Base-by-base conservation (phyloP, 1,284 basidiomycete genomes). In the Trametes polyzona region DNA sequence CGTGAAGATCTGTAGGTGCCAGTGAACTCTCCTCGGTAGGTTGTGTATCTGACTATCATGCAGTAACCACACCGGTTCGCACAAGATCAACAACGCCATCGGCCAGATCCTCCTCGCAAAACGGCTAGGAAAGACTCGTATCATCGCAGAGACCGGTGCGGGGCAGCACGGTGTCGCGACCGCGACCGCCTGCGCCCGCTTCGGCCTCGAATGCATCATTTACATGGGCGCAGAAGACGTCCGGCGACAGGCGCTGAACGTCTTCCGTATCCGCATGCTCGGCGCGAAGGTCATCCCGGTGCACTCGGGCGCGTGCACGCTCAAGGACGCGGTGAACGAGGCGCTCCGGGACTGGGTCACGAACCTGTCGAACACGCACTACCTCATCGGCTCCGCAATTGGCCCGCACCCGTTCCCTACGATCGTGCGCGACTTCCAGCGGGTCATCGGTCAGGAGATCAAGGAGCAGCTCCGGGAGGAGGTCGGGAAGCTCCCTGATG, bases 141-240 rank as follows among this genome's bases (percentile, higher is more conserved):
- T 99, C 71, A 98, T 99, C 64, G 96, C 96, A 47, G 97, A 99
- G 80, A 99, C 97, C 1, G 96, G 96, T 59, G 96, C 97, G 0
- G 97, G 97, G 27, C 96, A 99, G 73, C 97, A 99, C 74, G 97
- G 97, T 73, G 96, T 99, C 19, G 97, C 97, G 9, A 98, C 96
- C 36, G 97, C 97, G 0, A 99, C 96, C 2, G 97, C 95, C 9
- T 99, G 97, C 67, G 96, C 96, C 46, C 92, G 93, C 67, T 99
- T 99, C 69, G 96, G 94, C 14, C 71, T 99, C 78, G 90, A 98
- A 73, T 99, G 97, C 71, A 78, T 97, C 66, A 83, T 99, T 65
- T 99, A 96, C 78, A 99, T 99, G 96, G 97, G 97, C 52, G 87
- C 93, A n/a, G 96, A 98, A 75, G 97, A 99, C 74, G 96, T 98